These are phyloP conservation scores for Cyberlindnera subsufficiens DNA, from an alignment of 805 yeast species.

Conservation along the genomic window DNA sequence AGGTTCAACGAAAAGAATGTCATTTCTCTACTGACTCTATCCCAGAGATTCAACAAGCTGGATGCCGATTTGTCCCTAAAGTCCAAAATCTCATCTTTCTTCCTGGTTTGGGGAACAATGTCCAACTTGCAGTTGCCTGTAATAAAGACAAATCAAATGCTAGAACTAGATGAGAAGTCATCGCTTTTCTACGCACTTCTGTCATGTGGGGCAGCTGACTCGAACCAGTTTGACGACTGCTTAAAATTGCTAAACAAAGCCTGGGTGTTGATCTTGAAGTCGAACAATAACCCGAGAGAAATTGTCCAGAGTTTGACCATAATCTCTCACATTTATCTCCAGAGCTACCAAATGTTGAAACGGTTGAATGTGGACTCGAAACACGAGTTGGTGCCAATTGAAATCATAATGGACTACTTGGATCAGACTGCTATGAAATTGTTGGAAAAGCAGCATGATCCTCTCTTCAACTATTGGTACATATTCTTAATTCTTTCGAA, in stretches of 20 bases:
- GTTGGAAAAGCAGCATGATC: conserved; percentile 23
- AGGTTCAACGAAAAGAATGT: conserved; percentile 25
- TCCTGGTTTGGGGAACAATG: conserved; percentile 22
- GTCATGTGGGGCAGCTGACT: conserved; percentile 39
- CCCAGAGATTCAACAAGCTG: conserved; percentile 20
- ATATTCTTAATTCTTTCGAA: conserved; percentile 41
- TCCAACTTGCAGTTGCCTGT: conserved; percentile 27
- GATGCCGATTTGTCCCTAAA: conserved; percentile 8
- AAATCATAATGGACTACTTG: conserved; percentile 42
- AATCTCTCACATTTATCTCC: conserved; percentile 36
- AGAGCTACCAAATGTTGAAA: conserved; percentile 23
- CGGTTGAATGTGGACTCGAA: conserved; percentile 12
- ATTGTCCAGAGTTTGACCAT: conserved; percentile 42
- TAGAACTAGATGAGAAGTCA: conserved; percentile 19
- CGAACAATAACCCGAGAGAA: conserved; percentile 16
- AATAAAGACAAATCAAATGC: conserved; percentile 11
- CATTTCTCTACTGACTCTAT: conserved; percentile 27
- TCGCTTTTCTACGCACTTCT: conserved; percentile 39
- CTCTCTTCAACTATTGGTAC: conserved; percentile 35
- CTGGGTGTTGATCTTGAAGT: conserved; percentile 34
- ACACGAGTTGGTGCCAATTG: conserved; percentile 31
- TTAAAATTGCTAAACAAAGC: conserved; percentile 35
- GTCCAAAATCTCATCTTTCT: conserved; percentile 15
- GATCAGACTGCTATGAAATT: conserved; percentile 30
- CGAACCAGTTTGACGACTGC: conserved; percentile 29